Evolutionary conservation across 805 yeast genomes (phyloP).

Genomic region (Starmerella sp.): DNA sequence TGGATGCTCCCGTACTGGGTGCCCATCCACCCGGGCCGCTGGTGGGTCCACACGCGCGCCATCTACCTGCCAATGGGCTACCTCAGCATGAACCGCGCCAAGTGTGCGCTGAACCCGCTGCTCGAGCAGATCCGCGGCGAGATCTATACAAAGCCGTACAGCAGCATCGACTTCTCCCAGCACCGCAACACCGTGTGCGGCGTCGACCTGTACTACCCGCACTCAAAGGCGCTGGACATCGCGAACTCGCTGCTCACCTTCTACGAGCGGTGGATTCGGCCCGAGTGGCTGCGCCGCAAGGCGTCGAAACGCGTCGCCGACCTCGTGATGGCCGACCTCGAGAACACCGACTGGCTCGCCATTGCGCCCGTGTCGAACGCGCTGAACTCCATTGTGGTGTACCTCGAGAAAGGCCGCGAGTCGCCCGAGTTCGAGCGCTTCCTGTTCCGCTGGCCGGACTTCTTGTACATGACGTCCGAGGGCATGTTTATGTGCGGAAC

Average conservation of each 20-base stretch:
- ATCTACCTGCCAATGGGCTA: constrained; percentile 83
- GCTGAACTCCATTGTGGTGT: constrained; percentile 64
- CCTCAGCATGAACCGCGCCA: constrained; percentile 44
- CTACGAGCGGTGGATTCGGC: constrained; percentile 67
- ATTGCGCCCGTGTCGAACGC: constrained; percentile 94
- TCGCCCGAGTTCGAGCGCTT: constrained; percentile 50
- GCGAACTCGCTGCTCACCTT: constrained; percentile 48
- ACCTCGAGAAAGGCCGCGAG: constrained; percentile 55
- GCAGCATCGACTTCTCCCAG: constrained; percentile 50
- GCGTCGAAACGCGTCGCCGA: constrained; percentile 47
- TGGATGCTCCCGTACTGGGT: constrained; percentile 74
- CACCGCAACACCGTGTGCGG: constrained; percentile 83
- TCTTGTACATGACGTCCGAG: constrained; percentile 70
- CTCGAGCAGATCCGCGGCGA: constrained; percentile 60
- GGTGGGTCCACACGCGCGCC: constrained; percentile 99
- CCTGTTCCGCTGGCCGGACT: constrained; percentile 56
- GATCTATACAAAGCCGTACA: constrained; percentile 59
- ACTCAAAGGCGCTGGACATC: constrained; percentile 51
- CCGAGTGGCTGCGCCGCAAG: constrained; percentile 51
- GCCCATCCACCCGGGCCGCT: constrained; percentile 86
- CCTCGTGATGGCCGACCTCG: constrained; percentile 58
- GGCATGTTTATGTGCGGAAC: constrained; percentile 96
- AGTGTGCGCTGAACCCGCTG: constrained; percentile 53
- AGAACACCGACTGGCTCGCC: constrained; percentile 68
- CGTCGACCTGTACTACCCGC: constrained; percentile 89